These are phyloP conservation scores for Sarocladiaceae sp. DNA, from an alignment of 2,329 filamentous ascomycete genomes.

Conservation along the genomic window DNA sequence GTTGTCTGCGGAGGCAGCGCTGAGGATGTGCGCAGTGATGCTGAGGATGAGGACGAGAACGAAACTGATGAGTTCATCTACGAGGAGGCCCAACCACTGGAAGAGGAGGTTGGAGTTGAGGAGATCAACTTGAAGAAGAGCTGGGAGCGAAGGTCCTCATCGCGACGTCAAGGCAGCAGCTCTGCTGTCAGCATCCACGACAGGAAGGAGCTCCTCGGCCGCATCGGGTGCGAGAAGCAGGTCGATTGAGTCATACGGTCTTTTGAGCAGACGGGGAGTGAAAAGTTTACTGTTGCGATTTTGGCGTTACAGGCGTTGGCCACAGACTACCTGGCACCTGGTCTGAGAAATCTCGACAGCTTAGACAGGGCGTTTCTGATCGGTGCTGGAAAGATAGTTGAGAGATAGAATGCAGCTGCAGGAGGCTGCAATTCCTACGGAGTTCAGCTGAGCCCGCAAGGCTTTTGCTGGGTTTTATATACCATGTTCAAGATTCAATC, in stretches of 20 bases:
- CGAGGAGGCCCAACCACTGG: conserved; percentile 53
- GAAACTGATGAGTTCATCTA: conserved; percentile 53
- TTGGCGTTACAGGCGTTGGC: conserved; percentile 4
- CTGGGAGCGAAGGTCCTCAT: conserved; percentile 54
- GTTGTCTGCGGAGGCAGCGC: conserved; percentile 74
- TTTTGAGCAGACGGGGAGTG: neutral
- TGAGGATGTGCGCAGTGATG: conserved; percentile 84
- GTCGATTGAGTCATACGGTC: conserved; percentile 35
- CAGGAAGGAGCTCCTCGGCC: conserved; percentile 74
- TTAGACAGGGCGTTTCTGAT: neutral
- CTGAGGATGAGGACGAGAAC: conserved; percentile 68
- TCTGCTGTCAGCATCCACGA: conserved; percentile 65
- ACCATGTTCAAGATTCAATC: neutral
- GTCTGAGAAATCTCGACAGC: neutral
- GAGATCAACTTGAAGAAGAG: conserved; percentile 61
- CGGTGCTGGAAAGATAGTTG: neutral
- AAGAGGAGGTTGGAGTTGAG: conserved; percentile 74
- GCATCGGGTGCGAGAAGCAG: conserved; percentile 81
- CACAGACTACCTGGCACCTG: too few species aligned
- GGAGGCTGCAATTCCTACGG: neutral
- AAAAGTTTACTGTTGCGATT: conserved; percentile 6
- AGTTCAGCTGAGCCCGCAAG: neutral
- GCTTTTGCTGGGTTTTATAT: neutral
- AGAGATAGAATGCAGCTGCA: neutral
- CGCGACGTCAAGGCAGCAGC: conserved; percentile 49